Evolutionary conservation across 2,329 filamentous ascomycete genomes (phyloP).

Genomic region (Penicillium sp.): DNA sequence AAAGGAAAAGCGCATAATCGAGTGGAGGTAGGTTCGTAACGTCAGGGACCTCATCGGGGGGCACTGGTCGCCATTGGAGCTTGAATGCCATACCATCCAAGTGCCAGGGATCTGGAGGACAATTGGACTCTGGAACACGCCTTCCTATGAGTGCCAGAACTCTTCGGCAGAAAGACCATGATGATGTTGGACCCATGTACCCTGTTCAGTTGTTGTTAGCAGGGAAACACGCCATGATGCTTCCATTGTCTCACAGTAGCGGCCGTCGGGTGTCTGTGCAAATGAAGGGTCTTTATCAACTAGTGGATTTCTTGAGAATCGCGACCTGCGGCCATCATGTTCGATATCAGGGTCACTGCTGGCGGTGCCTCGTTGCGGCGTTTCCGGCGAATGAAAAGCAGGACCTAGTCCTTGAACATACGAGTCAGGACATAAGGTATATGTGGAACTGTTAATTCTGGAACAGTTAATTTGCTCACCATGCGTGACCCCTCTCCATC

Average conservation of each 20-base stretch:
- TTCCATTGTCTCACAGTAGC: slow-evolving; percentile 34
- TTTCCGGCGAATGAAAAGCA: slow-evolving; percentile 1
- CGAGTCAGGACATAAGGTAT: too few species aligned
- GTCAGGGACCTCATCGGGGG: slow-evolving; percentile 28
- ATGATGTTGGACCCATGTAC: slow-evolving; percentile 39
- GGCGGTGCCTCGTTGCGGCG: slow-evolving; percentile 1
- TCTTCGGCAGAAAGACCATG: slow-evolving; percentile 39
- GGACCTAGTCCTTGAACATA: too few species aligned
- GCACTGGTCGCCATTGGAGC: slow-evolving; percentile 30
- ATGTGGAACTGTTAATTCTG: too few species aligned
- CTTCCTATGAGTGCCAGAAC: slow-evolving; percentile 35
- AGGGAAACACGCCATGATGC: neutral
- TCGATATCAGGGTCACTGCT: slow-evolving; percentile 7
- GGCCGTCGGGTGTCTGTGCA: slow-evolving; percentile 28
- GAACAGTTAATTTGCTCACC: too few species aligned
- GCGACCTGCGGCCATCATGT: slow-evolving; percentile 15
- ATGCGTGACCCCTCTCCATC: slow-evolving; percentile 4
- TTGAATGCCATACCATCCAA: slow-evolving; percentile 34
- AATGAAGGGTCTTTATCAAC: slow-evolving; percentile 36
- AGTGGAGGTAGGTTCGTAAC: slow-evolving; percentile 48
- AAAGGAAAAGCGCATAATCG: slow-evolving; percentile 53
- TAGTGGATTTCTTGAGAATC: slow-evolving; percentile 29
- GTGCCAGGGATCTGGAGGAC: slow-evolving; percentile 32
- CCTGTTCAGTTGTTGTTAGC: slow-evolving; percentile 18
- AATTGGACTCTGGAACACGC: slow-evolving; percentile 32